Conservation (phyloP, 2,329 filamentous ascomycete genomes). For the Aureobasidium sp. region DNA sequence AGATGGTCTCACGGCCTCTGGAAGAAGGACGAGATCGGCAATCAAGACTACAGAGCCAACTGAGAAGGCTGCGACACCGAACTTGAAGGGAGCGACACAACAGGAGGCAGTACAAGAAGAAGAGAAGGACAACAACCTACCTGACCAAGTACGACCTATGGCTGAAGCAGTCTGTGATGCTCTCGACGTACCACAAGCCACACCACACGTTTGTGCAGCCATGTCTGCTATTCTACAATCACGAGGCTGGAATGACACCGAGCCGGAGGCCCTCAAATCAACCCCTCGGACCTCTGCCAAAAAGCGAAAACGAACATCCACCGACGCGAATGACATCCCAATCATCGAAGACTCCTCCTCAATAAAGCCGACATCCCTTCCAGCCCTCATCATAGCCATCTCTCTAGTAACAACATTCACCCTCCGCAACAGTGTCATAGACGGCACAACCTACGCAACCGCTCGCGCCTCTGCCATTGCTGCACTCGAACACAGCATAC, state of each 20-base stretch:
- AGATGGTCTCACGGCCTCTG: neutral
- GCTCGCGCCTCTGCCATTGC: conserved; percentile 3
- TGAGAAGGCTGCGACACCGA: neutral
- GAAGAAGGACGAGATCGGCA: neutral
- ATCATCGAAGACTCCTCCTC: conserved; percentile 21
- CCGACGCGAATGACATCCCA: neutral
- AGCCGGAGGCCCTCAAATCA: neutral
- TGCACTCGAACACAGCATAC: neutral
- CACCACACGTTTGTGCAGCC: conserved; percentile 29
- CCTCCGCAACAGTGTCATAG: conserved; percentile 5
- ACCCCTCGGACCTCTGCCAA: neutral
- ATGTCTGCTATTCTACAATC: conserved; percentile 24
- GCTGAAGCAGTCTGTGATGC: conserved; percentile 61
- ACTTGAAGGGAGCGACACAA: conserved; percentile 7
- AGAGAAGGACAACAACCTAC: neutral
- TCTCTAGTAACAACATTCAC: conserved; percentile 13
- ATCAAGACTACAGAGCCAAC: neutral
- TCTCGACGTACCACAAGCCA: conserved; percentile 24
- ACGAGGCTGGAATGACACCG: conserved; percentile 5
- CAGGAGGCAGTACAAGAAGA: conserved; percentile 7
- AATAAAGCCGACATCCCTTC: conserved; percentile 12
- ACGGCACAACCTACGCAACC: conserved; percentile 6
- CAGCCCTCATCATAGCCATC: conserved; percentile 15
- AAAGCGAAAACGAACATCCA: conserved; percentile 15
- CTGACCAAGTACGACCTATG: conserved; percentile 22